These are phyloP conservation scores for Fusarium sp. DNA, from an alignment of 2,329 filamentous ascomycete species.

Conservation along the genomic window DNA sequence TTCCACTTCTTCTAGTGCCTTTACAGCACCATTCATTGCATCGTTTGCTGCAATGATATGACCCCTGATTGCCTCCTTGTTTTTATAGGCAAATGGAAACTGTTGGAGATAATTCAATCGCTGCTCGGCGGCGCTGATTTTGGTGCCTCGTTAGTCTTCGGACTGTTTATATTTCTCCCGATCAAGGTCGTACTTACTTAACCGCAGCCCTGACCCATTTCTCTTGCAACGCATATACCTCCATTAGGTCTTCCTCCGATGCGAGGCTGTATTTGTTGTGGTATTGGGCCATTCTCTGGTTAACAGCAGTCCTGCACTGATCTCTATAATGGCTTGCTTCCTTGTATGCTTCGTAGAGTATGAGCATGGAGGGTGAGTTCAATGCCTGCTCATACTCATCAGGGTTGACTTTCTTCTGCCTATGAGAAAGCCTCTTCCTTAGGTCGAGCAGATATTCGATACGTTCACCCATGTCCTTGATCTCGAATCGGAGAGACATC, in stretches of 20 bases:
- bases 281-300: neutral
- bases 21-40: neutral
- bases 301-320: neutral
- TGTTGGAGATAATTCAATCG: neutral
- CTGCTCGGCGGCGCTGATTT: neutral
- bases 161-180: no score
- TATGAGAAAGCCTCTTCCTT: neutral
- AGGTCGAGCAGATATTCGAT: neutral
- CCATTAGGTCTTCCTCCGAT: neutral
- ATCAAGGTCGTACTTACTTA: neutral
- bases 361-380: neutral
- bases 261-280: accelerated
- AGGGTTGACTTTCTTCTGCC: neutral
- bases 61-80: neutral
- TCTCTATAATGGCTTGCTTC: neutral
- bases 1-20: neutral
- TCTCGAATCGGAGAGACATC: neutral
- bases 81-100: neutral
- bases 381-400: neutral
- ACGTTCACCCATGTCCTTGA: neutral
- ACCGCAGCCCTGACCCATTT: neutral
- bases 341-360: neutral
- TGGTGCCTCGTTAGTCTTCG: neutral
- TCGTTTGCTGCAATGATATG: neutral
- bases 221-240: neutral